phyloP scores from a whole-genome alignment of 768 basidiomycete genomes.

The Heimioporus sp. region DNA sequence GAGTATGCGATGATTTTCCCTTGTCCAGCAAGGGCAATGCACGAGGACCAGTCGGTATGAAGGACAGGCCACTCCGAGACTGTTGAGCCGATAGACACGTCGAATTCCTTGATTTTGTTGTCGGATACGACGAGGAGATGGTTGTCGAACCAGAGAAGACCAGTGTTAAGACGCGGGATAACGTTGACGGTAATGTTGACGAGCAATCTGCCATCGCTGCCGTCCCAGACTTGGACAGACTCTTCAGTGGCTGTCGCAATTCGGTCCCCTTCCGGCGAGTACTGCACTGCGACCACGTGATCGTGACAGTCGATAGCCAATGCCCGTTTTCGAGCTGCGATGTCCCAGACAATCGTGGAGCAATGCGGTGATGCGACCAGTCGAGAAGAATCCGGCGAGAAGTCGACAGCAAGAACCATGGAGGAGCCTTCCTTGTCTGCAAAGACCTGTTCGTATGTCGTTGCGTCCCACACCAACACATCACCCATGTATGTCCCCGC shows the following conservation, averaged over 20 bases:
- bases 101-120: neutral
- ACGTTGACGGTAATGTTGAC: neutral
- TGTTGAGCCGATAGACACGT: neutral
- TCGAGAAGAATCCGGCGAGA: too few species aligned
- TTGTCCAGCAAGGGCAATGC: neutral
- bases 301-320: too few species aligned
- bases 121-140: neutral
- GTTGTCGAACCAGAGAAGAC: conserved; percentile 5
- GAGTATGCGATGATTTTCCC: conserved; percentile 2
- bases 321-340: too few species aligned
- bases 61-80: neutral
- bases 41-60: neutral
- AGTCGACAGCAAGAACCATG: too few species aligned
- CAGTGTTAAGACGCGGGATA: neutral
- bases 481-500: neutral
- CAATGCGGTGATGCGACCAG: neutral
- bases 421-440: too few species aligned
- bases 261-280: too few species aligned
- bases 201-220: too few species aligned
- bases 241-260: too few species aligned
- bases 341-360: neutral
- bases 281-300: too few species aligned
- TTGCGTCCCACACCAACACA: neutral
- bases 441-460: too few species aligned
- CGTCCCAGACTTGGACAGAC: too few species aligned